These are phyloP conservation scores for Curvularia verruculosa DNA, from an alignment of 2,329 filamentous ascomycete genomes.

Conservation along the genomic window DNA sequence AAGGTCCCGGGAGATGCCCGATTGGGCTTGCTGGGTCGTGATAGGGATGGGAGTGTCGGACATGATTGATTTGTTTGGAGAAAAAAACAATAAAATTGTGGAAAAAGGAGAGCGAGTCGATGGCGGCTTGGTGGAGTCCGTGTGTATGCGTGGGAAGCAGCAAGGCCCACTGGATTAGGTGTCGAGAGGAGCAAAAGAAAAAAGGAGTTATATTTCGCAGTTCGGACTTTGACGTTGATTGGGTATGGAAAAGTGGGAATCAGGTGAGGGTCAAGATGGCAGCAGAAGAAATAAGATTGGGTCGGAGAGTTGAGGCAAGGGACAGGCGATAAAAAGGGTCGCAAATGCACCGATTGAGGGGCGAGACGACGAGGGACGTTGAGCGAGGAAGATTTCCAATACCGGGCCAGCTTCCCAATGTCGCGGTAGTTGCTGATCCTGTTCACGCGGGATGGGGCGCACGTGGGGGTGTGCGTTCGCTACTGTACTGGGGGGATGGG, in stretches of 20 bases:
- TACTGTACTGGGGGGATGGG: slow-evolving; percentile 5
- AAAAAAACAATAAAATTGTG: background rate
- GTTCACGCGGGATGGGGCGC: slow-evolving; percentile 14
- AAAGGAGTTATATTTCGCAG: background rate
- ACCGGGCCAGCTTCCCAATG: slow-evolving; percentile 13
- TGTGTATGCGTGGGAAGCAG: background rate
- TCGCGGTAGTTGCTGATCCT: slow-evolving; percentile 15
- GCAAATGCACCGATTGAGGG: background rate
- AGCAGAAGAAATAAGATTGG: background rate
- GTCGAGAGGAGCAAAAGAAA: background rate
- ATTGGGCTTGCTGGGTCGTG: slow-evolving; percentile 48
- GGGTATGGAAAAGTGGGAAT: background rate
- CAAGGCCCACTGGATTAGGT: background rate
- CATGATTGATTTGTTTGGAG: slow-evolving; percentile 1
- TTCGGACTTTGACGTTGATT: background rate
- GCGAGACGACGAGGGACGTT: slow-evolving; percentile 2
- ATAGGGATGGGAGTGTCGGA: slow-evolving; percentile 31
- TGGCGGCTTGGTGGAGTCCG: background rate
- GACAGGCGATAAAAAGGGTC: background rate
- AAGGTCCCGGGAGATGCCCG: slow-evolving; percentile 48
- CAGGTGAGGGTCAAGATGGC: background rate
- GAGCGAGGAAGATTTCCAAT: slow-evolving; percentile 4
- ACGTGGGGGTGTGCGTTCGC: slow-evolving; percentile 13
- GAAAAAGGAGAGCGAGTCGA: background rate
- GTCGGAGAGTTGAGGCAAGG: background rate